Evolutionary conservation across 352 stramenopile species (phyloP), one percentile per base, ranked within the genome.

Genomic region (Halophytophthora batemanensis): DNA sequence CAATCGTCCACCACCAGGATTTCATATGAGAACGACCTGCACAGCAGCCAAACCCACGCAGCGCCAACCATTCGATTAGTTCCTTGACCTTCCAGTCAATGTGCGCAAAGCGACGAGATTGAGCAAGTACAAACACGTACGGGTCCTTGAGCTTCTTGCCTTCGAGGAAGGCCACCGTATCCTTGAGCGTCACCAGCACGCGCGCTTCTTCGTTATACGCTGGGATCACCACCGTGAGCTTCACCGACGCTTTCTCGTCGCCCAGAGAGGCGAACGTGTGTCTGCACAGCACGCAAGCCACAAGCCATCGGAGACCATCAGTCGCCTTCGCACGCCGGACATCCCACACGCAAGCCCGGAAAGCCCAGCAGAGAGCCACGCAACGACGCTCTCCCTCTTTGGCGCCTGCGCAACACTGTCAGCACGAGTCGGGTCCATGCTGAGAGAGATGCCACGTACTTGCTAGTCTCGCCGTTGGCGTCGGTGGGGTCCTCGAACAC

Each of bases 201-300:
- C 95, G 81, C 34, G 97, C 66, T 61, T 96, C 60, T 60, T 98
- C 95, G 57, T 98, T 98, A 73, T 95, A 98, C 22, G 95, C 95
- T 13, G 95, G 94, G 31, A 98, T 85, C 40, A 98, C 77, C 17
- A 98, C 78, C 12, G 85, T 96, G 25, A 98, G 61, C 41, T 83
- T 75, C 23, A 82, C 53, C 22, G 71, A 61, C 1, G 80, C 45
- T 22, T 56, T 44, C 35, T 87, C 77, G 41, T 91, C 73, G 0
- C 76, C 57, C 25, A 92, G 55, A 25, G 78, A 90, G 4, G 58
- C 72, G 48, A 92, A 92, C 50, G 58, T 46, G 18, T 64, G 59
- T 15, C 74, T 90, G 21, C 8, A 35, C 42, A 11, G 50, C 15
- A 66, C 43, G 42, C 33, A 39, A 45, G 10, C 19, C 38, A 8